phyloP scores from a whole-genome alignment of 129 eudicot species.

The Erigeron canadensis region DNA sequence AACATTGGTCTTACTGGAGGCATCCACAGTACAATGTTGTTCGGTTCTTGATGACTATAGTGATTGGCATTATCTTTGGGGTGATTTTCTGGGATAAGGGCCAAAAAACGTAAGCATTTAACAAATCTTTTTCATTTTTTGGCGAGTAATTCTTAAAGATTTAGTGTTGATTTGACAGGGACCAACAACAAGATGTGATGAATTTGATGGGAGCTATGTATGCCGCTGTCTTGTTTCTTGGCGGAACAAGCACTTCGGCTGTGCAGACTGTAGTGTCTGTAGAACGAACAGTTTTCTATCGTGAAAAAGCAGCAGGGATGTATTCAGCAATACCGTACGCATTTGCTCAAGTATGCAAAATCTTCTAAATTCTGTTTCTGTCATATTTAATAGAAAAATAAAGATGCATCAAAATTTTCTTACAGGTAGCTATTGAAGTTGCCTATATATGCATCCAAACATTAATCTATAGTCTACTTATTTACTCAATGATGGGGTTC shows the following conservation, averaged over 20 bases:
- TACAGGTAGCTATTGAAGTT: constrained; percentile 22
- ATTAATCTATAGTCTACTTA: constrained; percentile 10
- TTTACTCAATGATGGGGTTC: constrained; percentile 22
- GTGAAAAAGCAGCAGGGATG: constrained; percentile 25
- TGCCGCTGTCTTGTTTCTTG: constrained; percentile 24
- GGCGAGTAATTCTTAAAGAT: background rate
- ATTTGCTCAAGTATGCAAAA: constrained; percentile 12
- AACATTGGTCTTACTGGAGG: constrained; percentile 19
- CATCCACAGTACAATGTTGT: constrained; percentile 22
- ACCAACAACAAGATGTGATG: constrained; percentile 25
- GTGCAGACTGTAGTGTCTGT: constrained; percentile 23
- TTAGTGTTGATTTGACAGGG: constrained; percentile 2
- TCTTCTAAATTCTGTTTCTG: background rate
- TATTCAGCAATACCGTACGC: constrained; percentile 22
- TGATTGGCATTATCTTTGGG: constrained; percentile 20
- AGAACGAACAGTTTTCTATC: constrained; percentile 22
- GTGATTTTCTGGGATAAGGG: constrained; percentile 25
- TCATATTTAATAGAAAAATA: background rate
- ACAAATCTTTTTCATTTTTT: background rate
- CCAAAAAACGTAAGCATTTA: constrained; percentile 21
- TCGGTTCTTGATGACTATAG: constrained; percentile 21
- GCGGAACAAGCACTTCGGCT: constrained; percentile 18
- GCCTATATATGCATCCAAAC: constrained; percentile 15
- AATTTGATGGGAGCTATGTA: constrained; percentile 25
- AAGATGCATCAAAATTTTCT: background rate